Evolutionary conservation across 805 yeast species (phyloP).

Genomic region (Zygosaccharomyces kombuchaensis): DNA sequence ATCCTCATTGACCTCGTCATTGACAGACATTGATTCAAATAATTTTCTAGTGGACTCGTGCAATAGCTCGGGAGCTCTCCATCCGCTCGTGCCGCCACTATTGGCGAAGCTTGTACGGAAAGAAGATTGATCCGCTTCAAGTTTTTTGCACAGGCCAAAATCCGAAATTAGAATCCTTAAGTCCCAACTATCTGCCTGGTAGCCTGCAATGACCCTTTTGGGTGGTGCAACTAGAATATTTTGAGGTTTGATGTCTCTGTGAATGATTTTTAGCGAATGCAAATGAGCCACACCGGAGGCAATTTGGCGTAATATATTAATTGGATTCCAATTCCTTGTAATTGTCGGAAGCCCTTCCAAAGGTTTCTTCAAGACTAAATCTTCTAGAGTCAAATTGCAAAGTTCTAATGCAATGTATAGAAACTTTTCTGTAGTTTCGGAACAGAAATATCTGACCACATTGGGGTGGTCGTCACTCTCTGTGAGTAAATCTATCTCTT

Average conservation of each 20-base stretch:
- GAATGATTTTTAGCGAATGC: constrained; percentile 87
- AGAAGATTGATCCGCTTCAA: constrained; percentile 89
- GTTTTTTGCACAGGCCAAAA: constrained; percentile 89
- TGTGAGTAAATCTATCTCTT: constrained; percentile 79
- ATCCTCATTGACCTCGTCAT: constrained; percentile 36
- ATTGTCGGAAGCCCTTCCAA: constrained; percentile 37
- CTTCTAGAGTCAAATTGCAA: constrained; percentile 86
- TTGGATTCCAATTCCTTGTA: constrained; percentile 43
- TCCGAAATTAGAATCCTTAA: constrained; percentile 82
- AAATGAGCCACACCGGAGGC: constrained; percentile 81
- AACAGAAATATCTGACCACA: constrained; percentile 87
- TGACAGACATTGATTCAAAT: constrained; percentile 10
- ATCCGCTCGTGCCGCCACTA: constrained; percentile 96
- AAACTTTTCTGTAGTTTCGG: constrained; percentile 84
- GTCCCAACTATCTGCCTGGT: constrained; percentile 35
- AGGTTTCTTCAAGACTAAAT: constrained; percentile 49
- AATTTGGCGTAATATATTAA: constrained; percentile 63
- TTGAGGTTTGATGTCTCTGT: constrained; percentile 92
- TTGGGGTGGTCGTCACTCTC: constrained; percentile 97
- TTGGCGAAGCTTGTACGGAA: constrained; percentile 81
- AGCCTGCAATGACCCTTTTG: constrained; percentile 35
- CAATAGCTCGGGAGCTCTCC: constrained; percentile 94
- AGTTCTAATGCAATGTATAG: constrained; percentile 89
- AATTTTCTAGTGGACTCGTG: constrained; percentile 20
- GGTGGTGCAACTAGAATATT: constrained; percentile 81